Conservation (phyloP, 768 basidiomycete species). For the Panus rudis region DNA sequence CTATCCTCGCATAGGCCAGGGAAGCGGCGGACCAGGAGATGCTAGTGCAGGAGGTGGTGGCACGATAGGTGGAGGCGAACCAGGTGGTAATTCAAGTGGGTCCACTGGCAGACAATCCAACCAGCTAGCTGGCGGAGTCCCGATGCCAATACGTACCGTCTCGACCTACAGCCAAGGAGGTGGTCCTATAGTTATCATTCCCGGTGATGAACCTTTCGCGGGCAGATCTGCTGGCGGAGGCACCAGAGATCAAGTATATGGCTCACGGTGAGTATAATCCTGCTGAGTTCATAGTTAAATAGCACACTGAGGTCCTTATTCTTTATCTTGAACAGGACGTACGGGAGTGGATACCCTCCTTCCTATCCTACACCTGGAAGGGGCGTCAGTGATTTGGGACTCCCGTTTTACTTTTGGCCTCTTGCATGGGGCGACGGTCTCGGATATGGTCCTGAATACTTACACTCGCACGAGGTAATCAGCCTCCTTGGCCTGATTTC, state of each 20-base stretch:
- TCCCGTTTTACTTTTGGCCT: constrained; percentile 67
- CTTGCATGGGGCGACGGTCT: constrained; percentile 39
- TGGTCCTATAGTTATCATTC: constrained; percentile 17
- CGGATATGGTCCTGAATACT: constrained; percentile 24
- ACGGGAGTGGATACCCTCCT: constrained; percentile 68
- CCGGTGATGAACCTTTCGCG: constrained; percentile 22
- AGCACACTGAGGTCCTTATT: constrained; percentile 6
- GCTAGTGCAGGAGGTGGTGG: background rate
- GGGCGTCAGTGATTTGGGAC: constrained; percentile 42
- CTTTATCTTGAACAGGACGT: constrained; percentile 29
- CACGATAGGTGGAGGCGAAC: background rate
- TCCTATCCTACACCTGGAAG: too few relatives aligned
- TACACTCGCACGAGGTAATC: constrained; percentile 36
- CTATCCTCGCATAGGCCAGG: background rate
- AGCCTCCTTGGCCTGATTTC: background rate
- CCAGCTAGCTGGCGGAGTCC: too few relatives aligned
- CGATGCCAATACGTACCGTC: background rate
- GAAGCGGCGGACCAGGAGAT: background rate
- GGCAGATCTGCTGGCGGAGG: constrained; percentile 45
- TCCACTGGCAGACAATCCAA: too few relatives aligned
- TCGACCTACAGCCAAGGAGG: constrained; percentile 25
- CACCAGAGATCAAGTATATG: constrained; percentile 23
- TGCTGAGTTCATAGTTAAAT: background rate
- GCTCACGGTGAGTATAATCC: constrained; percentile 3
- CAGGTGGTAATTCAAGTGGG: background rate